Evolutionary conservation across 2,329 filamentous ascomycete species (phyloP).

Genomic region (Monilinia fructigena): DNA sequence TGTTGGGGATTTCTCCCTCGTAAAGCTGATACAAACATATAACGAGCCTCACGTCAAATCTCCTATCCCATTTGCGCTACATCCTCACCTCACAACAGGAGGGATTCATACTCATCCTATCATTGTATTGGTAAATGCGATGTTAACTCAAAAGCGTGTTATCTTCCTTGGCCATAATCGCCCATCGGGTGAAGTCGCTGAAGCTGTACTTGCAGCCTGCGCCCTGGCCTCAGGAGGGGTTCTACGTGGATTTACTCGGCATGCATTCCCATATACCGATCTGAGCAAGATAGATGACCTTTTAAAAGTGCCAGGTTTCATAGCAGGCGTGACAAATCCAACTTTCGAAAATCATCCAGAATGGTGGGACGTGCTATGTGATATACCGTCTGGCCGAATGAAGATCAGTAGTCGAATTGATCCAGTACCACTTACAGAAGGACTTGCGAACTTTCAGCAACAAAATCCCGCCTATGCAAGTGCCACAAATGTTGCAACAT

Average conservation of each 20-base stretch:
- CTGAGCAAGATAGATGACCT: slow-evolving; percentile 96
- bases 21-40: slow-evolving; percentile 96
- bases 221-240: slow-evolving; percentile 88
- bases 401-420: slow-evolving; percentile 93
- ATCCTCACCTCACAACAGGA: slow-evolving; percentile 90
- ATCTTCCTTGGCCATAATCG: slow-evolving; percentile 95
- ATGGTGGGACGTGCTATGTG: slow-evolving; percentile 98
- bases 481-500: slow-evolving; percentile 46
- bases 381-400: slow-evolving; percentile 86
- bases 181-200: slow-evolving; percentile 91
- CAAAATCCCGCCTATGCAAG: slow-evolving; percentile 61
- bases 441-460: slow-evolving; percentile 82
- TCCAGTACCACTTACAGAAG: slow-evolving; percentile 75
- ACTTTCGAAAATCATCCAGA: slow-evolving; percentile 92
- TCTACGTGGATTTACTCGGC: slow-evolving; percentile 88
- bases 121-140: slow-evolving; percentile 88
- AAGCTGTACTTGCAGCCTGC: slow-evolving; percentile 97
- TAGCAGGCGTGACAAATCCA: slow-evolving; percentile 95
- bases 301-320: slow-evolving; percentile 93
- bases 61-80: slow-evolving; percentile 79
- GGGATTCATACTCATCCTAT: slow-evolving; percentile 89
- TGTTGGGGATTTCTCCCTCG: slow-evolving; percentile 93
- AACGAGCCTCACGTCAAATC: slow-evolving; percentile 77
- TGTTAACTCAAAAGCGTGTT: slow-evolving; percentile 93
- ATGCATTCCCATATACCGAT: slow-evolving; percentile 97